These are phyloP conservation scores for Fusarium napiforme DNA, from an alignment of 2,329 filamentous ascomycete genomes.

Conservation along the genomic window DNA sequence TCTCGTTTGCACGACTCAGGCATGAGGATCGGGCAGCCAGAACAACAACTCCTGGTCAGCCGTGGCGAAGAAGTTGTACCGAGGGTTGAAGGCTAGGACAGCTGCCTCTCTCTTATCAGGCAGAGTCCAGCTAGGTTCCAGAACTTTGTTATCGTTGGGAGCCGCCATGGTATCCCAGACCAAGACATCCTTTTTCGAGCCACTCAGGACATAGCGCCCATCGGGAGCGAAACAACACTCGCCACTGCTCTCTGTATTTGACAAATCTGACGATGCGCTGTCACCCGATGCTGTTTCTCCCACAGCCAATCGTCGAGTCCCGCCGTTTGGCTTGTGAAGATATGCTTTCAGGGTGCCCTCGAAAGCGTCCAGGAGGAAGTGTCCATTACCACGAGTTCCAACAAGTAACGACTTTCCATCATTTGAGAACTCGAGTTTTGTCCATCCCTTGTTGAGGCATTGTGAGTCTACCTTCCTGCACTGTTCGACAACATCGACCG, in stretches of 20 bases:
- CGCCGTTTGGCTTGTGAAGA: slow-evolving; percentile 68
- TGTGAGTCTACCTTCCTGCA: slow-evolving; percentile 62
- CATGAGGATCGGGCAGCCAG: slow-evolving; percentile 77
- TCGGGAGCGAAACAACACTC: slow-evolving; percentile 93
- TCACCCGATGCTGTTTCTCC: slow-evolving; percentile 59
- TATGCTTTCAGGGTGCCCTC: slow-evolving; percentile 82
- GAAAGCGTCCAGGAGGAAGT: slow-evolving; percentile 95
- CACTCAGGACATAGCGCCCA: slow-evolving; percentile 87
- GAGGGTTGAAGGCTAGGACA: slow-evolving; percentile 87
- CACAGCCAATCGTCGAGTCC: slow-evolving; percentile 62
- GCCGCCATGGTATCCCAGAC: slow-evolving; percentile 84
- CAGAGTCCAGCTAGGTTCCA: slow-evolving; percentile 72
- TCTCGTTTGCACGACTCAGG: slow-evolving; percentile 47
- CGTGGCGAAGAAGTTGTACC: slow-evolving; percentile 90
- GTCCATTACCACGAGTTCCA: slow-evolving; percentile 83
- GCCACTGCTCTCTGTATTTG: slow-evolving; percentile 68
- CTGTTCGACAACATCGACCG: slow-evolving; percentile 79
- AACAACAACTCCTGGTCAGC: slow-evolving; percentile 87
- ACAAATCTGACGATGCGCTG: slow-evolving; percentile 49
- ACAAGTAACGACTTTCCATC: slow-evolving; percentile 90
- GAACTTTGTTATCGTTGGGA: slow-evolving; percentile 64
- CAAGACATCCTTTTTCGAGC: slow-evolving; percentile 77
- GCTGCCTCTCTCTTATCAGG: slow-evolving; percentile 76
- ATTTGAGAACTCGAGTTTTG: slow-evolving; percentile 93
- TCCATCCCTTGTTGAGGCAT: slow-evolving; percentile 79